These are phyloP conservation scores for Arthonia radiata DNA, from an alignment of 495 filamentous ascomycete species.

Conservation along the genomic window DNA sequence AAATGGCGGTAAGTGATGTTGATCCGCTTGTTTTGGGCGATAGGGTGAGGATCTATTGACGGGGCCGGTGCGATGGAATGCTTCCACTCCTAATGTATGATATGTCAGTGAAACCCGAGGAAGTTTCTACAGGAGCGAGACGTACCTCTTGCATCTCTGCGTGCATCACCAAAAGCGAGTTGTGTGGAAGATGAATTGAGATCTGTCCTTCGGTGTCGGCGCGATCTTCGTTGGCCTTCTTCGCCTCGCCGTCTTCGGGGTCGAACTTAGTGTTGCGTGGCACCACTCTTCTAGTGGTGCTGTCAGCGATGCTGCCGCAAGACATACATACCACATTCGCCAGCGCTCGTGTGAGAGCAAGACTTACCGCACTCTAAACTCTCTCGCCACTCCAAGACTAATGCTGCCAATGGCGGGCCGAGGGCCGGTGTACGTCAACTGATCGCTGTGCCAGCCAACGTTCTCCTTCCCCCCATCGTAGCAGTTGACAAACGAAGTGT, in stretches of 20 bases:
- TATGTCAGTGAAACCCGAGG: too few relatives aligned
- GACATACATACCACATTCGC: constrained; percentile 8
- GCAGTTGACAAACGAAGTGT: constrained; percentile 83
- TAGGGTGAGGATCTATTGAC: constrained; percentile 55
- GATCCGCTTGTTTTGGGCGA: constrained; percentile 55
- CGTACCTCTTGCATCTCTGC: constrained; percentile 80
- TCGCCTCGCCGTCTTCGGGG: not conserved
- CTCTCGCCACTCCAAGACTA: constrained; percentile 66
- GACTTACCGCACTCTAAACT: constrained; percentile 67
- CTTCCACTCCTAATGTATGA: constrained; percentile 33
- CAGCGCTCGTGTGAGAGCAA: constrained; percentile 31
- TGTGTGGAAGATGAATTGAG: constrained; percentile 77
- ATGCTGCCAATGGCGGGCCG: constrained; percentile 69
- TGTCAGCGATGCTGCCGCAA: too few relatives aligned
- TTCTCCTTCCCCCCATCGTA: constrained; percentile 56
- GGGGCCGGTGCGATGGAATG: constrained; percentile 44
- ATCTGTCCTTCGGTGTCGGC: constrained; percentile 57
- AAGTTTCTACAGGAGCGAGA: too few relatives aligned
- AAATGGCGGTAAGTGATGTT: constrained; percentile 91
- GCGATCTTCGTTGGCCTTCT: constrained; percentile 10
- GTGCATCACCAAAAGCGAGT: constrained; percentile 82
- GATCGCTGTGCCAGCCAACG: constrained; percentile 80
- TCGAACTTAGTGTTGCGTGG: not conserved
- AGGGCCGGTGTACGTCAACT: constrained; percentile 81
- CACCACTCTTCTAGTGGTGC: too few relatives aligned